A percentile compares a stretch with the other conserved stretches of the same genome.
Conservation (phyloP, 139 green algal genomes). For the Volvox reticuliferus region DNA sequence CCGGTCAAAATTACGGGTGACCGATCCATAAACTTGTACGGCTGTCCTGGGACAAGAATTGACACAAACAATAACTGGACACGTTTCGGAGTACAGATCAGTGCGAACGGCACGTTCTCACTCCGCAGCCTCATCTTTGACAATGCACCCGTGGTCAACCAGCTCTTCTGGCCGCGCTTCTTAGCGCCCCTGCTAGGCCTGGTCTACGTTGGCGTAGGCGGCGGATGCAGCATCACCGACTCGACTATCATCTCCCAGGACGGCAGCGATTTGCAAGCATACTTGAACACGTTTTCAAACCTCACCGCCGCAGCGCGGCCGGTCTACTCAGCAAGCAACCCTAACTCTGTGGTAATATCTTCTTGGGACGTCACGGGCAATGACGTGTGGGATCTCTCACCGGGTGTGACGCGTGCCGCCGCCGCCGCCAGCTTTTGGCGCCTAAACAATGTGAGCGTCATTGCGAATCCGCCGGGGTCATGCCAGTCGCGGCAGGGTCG, state of each 20-base stretch:
- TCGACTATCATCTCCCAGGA: background rate
- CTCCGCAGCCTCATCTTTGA: conserved; percentile 5
- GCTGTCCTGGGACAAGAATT: background rate
- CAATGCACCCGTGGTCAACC: conserved; percentile 1
- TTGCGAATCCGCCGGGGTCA: background rate
- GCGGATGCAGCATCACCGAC: background rate
- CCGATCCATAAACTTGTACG: conserved; percentile 11
- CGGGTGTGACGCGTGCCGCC: background rate
- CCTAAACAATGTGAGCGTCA: background rate
- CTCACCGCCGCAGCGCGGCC: background rate
- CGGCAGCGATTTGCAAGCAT: background rate
- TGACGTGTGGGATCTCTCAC: background rate
- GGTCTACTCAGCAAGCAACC: background rate
- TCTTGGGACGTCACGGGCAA: background rate
- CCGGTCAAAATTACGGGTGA: conserved; percentile 7
- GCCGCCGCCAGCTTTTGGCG: conserved; percentile 4
- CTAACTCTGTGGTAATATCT: background rate
- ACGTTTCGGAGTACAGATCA: background rate
- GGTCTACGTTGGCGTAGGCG: background rate
- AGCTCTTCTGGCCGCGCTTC: conserved; percentile 34
- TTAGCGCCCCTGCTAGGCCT: conserved; percentile 16
- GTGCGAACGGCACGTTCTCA: background rate
- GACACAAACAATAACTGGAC: conserved; percentile 40
- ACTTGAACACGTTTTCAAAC: background rate
- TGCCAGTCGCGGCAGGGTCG: background rate